A percentile compares a stretch with the other conserved stretches of the same genome.
Evolutionary conservation across 1,139 yeast genomes (phyloP).

Genomic region (Candida albicans): DNA sequence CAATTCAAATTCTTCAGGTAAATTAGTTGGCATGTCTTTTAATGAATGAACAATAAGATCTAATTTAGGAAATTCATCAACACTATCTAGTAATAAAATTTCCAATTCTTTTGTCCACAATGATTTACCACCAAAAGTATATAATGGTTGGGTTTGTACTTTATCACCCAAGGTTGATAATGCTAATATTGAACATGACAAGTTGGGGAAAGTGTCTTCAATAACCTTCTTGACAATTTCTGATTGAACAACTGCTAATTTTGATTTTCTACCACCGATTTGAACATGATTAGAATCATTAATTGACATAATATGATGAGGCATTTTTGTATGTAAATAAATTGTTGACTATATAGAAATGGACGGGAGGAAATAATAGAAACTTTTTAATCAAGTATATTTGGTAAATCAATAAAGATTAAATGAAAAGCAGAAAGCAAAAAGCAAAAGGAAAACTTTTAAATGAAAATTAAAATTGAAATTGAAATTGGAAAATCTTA

Average conservation of each 20-base stretch:
- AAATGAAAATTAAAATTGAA: background rate
- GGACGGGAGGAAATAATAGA: background rate
- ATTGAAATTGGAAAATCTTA: background rate
- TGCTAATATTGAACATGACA: slow-evolving; percentile 68
- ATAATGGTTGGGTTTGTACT: slow-evolving; percentile 79
- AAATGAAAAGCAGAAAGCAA: background rate
- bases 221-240: slow-evolving; percentile 68
- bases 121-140: slow-evolving; percentile 94
- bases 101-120: slow-evolving; percentile 96
- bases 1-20: slow-evolving; percentile 86
- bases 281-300: slow-evolving; percentile 29
- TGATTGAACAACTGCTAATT: slow-evolving; percentile 83
- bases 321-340: slow-evolving; percentile 10
- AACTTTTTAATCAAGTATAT: background rate
- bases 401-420: background rate
- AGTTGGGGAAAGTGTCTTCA: slow-evolving; percentile 57
- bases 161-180: slow-evolving; percentile 88
- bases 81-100: slow-evolving; percentile 61
- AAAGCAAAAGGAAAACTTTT: background rate
- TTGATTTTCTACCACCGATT: slow-evolving; percentile 89
- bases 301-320: slow-evolving; percentile 16
- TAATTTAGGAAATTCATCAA: slow-evolving; percentile 65
- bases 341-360: background rate
- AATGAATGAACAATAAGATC: slow-evolving; percentile 92
- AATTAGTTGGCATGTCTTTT: slow-evolving; percentile 90